Conservation (phyloP, 495 filamentous ascomycete species). For the Lasiosphaeris hirsuta region DNA sequence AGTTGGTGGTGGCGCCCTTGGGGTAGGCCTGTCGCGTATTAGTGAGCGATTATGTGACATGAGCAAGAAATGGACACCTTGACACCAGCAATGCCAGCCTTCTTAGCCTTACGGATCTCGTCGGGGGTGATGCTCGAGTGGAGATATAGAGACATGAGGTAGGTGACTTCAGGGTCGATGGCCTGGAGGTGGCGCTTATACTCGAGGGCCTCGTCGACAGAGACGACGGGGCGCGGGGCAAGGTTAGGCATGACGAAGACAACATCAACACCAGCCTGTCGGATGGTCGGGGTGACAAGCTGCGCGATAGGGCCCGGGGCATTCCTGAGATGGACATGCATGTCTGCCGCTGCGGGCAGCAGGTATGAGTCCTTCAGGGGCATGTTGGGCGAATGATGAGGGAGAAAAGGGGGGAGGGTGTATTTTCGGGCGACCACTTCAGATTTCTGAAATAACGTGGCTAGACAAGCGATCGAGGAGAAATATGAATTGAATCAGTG, state of each 20-base stretch:
- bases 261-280: slow-evolving; percentile 66
- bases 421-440: background rate
- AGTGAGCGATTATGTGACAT: background rate
- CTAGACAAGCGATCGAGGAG: background rate
- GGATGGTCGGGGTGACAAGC: slow-evolving; percentile 72
- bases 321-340: slow-evolving; percentile 69
- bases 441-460: background rate
- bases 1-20: slow-evolving; percentile 77
- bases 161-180: slow-evolving; percentile 70
- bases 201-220: slow-evolving; percentile 67
- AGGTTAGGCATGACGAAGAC: slow-evolving; percentile 61
- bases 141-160: slow-evolving; percentile 87
- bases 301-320: slow-evolving; percentile 68
- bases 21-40: slow-evolving; percentile 15
- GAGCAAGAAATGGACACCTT: slow-evolving; percentile 54
- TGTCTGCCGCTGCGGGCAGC: slow-evolving; percentile 66
- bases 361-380: slow-evolving; percentile 44
- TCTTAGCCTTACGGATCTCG: slow-evolving; percentile 68
- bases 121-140: slow-evolving; percentile 68
- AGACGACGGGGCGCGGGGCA: slow-evolving; percentile 65
- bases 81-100: slow-evolving; percentile 60
- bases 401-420: background rate
- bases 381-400: slow-evolving; percentile 27
- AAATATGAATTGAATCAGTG: too few species aligned
- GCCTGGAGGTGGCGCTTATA: slow-evolving; percentile 66